Evolutionary conservation across 768 basidiomycete genomes (phyloP).

Genomic region (Stropharia rugosoannulata): DNA sequence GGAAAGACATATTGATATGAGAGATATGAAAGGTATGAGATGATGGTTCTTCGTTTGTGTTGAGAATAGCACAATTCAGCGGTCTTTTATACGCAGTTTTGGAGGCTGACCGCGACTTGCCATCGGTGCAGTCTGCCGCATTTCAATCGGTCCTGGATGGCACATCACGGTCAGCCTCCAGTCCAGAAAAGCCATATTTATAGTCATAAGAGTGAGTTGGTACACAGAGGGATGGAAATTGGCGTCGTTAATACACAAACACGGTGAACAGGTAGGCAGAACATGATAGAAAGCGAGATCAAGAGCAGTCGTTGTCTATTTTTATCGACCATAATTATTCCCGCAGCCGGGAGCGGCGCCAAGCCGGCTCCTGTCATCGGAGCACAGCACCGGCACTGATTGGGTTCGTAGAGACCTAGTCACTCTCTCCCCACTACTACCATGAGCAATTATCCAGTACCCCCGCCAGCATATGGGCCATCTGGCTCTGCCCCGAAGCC

Average conservation of each 20-base stretch:
- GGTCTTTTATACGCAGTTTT: background rate
- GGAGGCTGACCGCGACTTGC: no score
- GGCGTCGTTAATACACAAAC: no score
- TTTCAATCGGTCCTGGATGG: background rate
- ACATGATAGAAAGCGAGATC: no score
- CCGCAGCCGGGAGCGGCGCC: background rate
- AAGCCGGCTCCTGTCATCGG: background rate
- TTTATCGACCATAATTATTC: background rate
- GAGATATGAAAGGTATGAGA: background rate
- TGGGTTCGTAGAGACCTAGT: background rate
- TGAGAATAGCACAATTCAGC: background rate
- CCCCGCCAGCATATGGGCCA: conserved; percentile 62
- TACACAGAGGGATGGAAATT: background rate
- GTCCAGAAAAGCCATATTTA: no score
- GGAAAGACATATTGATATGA: background rate
- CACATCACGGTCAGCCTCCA: background rate
- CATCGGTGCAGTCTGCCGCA: background rate
- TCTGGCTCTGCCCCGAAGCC: conserved; percentile 31
- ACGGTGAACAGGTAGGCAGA: no score
- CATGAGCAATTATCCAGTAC: conserved; percentile 63
- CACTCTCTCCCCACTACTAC: conserved; percentile 22
- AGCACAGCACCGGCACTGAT: background rate
- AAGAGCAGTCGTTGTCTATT: background rate
- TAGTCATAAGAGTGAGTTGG: background rate
- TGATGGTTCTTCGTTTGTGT: background rate